Conservation (phyloP, 2,329 filamentous ascomycete species). For the Chaetomiaceae sp. region DNA sequence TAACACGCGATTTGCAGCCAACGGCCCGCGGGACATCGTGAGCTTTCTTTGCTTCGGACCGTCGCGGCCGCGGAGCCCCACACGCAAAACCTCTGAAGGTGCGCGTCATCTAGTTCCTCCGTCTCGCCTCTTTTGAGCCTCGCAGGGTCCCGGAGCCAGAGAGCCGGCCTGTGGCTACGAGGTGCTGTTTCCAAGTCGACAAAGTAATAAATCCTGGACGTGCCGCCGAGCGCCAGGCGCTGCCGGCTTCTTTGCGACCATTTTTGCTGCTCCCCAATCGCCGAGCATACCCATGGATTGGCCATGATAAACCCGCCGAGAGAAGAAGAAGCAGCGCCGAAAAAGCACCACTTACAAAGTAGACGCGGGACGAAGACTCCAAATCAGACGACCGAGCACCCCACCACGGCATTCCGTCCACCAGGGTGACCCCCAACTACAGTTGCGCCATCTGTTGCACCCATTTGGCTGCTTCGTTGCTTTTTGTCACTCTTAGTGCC, state of each 20-base stretch:
- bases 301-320: background rate
- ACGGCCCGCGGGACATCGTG: slow-evolving; percentile 5
- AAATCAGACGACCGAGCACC: background rate
- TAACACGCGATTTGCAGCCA: slow-evolving; percentile 14
- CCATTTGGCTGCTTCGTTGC: background rate
- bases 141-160: slow-evolving; percentile 2
- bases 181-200: background rate
- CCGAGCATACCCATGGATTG: background rate
- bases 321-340: background rate
- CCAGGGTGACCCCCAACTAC: background rate
- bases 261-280: background rate
- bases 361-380: background rate
- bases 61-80: slow-evolving; percentile 14
- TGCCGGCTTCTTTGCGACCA: background rate
- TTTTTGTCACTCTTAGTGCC: background rate
- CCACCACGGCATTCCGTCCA: background rate
- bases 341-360: background rate
- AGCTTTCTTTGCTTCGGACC: slow-evolving; percentile 11
- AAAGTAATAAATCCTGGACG: background rate
- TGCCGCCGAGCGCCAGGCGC: background rate
- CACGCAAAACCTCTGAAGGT: background rate
- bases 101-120: background rate
- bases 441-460: background rate
- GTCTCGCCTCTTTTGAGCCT: background rate
- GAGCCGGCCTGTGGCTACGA: background rate